Evolutionary conservation across 164 flowering plant species (phyloP).

Genomic region (Euptelea pleiosperma): DNA sequence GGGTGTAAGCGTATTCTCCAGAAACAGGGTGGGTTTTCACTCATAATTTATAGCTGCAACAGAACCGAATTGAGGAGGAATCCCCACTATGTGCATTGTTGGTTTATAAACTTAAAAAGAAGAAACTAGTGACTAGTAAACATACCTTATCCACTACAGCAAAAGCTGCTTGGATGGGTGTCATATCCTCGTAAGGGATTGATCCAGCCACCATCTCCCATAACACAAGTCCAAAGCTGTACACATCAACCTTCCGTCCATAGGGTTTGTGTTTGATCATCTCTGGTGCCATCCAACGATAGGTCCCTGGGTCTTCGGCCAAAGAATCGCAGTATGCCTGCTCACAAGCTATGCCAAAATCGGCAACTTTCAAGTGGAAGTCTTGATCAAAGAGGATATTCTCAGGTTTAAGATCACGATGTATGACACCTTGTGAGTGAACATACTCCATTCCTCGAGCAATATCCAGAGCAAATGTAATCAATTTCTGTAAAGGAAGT

Average conservation of each 20-base stretch:
- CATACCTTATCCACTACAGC: conserved; percentile 85
- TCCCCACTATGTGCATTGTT: too few relatives aligned
- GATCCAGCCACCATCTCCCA: conserved; percentile 90
- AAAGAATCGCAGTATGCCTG: conserved; percentile 66
- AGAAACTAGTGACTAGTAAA: not conserved
- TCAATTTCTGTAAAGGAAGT: conserved; percentile 52
- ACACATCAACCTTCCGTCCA: conserved; percentile 81
- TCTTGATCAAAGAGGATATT: conserved; percentile 71
- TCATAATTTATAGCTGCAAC: too few relatives aligned
- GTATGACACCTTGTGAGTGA: conserved; percentile 86
- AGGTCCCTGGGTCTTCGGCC: conserved; percentile 89
- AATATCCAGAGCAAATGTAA: conserved; percentile 68
- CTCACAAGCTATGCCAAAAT: conserved; percentile 92
- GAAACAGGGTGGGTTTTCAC: too few relatives aligned
- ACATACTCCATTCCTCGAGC: conserved; percentile 91
- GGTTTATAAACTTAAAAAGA: not conserved
- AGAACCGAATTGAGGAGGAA: too few relatives aligned
- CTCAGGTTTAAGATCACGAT: conserved; percentile 83
- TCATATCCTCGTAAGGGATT: conserved; percentile 82
- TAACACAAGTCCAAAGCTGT: conserved; percentile 83
- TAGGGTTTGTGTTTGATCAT: conserved; percentile 76
- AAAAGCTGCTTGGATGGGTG: conserved; percentile 88
- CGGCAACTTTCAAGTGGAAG: conserved; percentile 72
- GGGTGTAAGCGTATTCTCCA: too few relatives aligned
- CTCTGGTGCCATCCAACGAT: conserved; percentile 99